Conservation (phyloP, 768 basidiomycete species). For the Trametes maxima region DNA sequence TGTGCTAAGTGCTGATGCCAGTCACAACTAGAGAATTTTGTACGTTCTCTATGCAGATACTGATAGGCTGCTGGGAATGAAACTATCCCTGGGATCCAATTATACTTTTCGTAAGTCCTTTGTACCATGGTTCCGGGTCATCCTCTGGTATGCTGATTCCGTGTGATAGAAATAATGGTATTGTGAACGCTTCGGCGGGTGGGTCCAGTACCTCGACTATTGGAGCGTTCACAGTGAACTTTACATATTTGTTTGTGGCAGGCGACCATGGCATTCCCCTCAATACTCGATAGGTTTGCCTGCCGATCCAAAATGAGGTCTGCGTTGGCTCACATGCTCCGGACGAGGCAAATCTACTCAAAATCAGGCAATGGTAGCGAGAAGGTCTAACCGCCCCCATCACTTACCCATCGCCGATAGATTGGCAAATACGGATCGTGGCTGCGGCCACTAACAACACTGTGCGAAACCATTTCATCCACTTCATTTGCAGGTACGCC, state of each 20-base stretch:
- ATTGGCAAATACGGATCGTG: slow-evolving; percentile 44
- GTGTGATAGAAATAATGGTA: slow-evolving; percentile 39
- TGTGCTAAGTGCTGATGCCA: neutral
- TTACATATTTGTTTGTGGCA: neutral
- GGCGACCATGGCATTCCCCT: slow-evolving; percentile 39
- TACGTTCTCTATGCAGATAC: slow-evolving; percentile 48
- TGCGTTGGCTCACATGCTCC: neutral
- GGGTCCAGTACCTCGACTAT: neutral
- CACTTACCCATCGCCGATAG: slow-evolving; percentile 18
- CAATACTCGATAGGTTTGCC: slow-evolving; percentile 34
- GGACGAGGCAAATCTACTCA: slow-evolving; percentile 38
- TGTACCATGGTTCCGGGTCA: neutral
- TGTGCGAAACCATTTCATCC: slow-evolving; percentile 39
- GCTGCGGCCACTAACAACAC: slow-evolving; percentile 35
- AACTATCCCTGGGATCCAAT: slow-evolving; percentile 40
- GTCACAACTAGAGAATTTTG: slow-evolving; percentile 33
- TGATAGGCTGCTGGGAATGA: slow-evolving; percentile 40
- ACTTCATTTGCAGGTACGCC: slow-evolving; percentile 35
- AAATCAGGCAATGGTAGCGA: slow-evolving; percentile 35
- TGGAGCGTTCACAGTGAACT: no score
- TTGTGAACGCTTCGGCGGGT: slow-evolving; percentile 31
- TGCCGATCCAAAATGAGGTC: neutral
- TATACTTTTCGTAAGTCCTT: slow-evolving; percentile 36
- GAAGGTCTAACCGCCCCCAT: neutral
- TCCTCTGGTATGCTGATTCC: neutral